Conservation (phyloP, 129 eudicot species). For the Arctium minus region DNA sequence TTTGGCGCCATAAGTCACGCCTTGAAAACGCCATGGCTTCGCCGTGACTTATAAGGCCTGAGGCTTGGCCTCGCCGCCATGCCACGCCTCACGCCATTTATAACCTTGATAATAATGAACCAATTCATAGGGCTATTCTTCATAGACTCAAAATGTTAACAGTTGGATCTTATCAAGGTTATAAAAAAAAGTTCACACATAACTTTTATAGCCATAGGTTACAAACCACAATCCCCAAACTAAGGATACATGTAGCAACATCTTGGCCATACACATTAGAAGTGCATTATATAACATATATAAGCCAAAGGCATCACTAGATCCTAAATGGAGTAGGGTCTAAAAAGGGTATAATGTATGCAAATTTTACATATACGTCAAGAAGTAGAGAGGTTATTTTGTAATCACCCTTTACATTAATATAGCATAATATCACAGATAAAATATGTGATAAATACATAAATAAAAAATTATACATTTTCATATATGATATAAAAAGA, state of each 20-base stretch:
- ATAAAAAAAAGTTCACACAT: background rate
- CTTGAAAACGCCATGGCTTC: no score
- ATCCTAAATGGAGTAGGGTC: no score
- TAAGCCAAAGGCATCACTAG: no score
- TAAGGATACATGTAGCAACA: background rate
- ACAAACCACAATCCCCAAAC: background rate
- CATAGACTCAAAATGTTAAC: background rate
- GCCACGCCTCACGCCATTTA: no score
- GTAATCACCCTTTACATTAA: no score
- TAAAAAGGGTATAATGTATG: no score
- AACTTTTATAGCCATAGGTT: background rate
- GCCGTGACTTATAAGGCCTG: no score
- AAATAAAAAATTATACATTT: background rate
- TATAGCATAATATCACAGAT: background rate
- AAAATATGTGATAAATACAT: background rate
- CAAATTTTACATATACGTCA: no score
- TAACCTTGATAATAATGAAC: background rate
- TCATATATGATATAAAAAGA: background rate
- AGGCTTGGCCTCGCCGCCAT: no score
- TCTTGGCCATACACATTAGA: background rate
- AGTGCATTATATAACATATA: background rate
- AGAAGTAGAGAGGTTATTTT: no score
- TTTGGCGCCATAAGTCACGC: no score
- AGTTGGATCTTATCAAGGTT: background rate
- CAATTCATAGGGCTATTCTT: background rate